phyloP scores from a whole-genome alignment of 2,329 filamentous ascomycete species.

The Penicillium verrucosum region DNA sequence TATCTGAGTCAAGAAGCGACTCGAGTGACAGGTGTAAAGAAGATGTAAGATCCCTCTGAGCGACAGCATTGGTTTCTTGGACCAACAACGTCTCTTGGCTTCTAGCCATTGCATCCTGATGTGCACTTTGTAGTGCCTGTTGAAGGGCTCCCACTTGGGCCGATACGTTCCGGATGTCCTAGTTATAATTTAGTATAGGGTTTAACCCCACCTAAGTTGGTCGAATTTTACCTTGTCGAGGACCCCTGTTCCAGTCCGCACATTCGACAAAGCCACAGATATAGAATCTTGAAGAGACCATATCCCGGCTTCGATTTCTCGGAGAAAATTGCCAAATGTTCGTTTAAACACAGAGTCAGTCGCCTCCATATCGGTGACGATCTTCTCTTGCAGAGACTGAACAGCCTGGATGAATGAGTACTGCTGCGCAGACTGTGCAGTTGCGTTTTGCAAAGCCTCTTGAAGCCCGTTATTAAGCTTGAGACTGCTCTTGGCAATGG shows the following conservation, averaged over 20 bases:
- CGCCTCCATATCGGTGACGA: constrained; percentile 33
- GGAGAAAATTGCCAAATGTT: constrained; percentile 26
- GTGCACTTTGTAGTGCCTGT: constrained; percentile 22
- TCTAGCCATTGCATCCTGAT: constrained; percentile 29
- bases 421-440: constrained; percentile 30
- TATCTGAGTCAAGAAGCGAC: constrained; percentile 29
- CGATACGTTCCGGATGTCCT: constrained; percentile 34
- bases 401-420: constrained; percentile 33
- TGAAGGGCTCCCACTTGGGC: constrained; percentile 24
- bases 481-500: constrained; percentile 36
- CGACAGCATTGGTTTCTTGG: constrained; percentile 28
- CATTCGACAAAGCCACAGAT: constrained; percentile 16
- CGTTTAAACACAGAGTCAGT: constrained; percentile 25
- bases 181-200: constrained; percentile 1
- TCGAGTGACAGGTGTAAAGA: constrained; percentile 34
- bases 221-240: constrained; percentile 25
- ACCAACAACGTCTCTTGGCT: constrained; percentile 26
- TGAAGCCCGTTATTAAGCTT: constrained; percentile 37
- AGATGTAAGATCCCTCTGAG: constrained; percentile 29
- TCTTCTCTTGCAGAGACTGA: constrained; percentile 29
- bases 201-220: not conserved
- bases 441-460: constrained; percentile 32
- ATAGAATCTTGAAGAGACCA: constrained; percentile 18
- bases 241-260: constrained; percentile 15
- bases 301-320: constrained; percentile 27